phyloP scores from a whole-genome alignment of 1,284 basidiomycete species.

The Rhodotorula sp. region DNA sequence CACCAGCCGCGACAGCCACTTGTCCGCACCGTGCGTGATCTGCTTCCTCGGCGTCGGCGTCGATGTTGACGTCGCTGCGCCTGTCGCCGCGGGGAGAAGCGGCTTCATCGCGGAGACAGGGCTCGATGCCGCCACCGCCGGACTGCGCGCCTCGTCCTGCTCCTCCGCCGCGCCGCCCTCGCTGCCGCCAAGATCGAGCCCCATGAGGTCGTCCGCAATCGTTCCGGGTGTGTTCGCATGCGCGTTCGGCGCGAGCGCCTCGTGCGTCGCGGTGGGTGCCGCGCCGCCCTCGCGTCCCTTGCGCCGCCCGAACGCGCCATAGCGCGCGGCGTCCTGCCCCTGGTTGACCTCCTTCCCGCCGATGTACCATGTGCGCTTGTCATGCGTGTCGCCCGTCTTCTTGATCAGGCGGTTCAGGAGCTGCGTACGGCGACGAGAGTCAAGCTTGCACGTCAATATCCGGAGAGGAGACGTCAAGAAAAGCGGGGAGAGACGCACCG shows the following conservation, averaged over 20 bases:
- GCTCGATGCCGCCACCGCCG: slow-evolving; percentile 3
- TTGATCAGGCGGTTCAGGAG: slow-evolving; percentile 41
- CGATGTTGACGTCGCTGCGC: slow-evolving; percentile 14
- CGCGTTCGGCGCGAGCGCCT: neutral
- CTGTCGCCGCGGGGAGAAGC: slow-evolving; percentile 49
- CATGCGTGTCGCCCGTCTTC: slow-evolving; percentile 57
- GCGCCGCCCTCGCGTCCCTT: slow-evolving; percentile 32
- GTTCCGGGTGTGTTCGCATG: slow-evolving; percentile 9
- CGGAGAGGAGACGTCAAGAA: too few species aligned
- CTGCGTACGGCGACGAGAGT: neutral
- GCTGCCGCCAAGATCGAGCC: slow-evolving; percentile 65
- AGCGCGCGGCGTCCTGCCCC: slow-evolving; percentile 65
- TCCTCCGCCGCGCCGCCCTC: neutral
- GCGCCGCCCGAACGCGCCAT: slow-evolving; percentile 55
- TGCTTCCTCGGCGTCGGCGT: slow-evolving; percentile 33
- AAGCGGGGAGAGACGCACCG: slow-evolving; percentile 56
- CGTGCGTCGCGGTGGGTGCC: slow-evolving; percentile 7
- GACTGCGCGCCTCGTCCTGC: neutral
- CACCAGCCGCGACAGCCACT: slow-evolving; percentile 82
- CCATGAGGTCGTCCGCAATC: slow-evolving; percentile 66
- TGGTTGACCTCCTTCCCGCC: slow-evolving; percentile 89
- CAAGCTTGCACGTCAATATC: too few species aligned
- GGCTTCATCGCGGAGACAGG: slow-evolving; percentile 21
- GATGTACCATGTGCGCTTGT: slow-evolving; percentile 93
- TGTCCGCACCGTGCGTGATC: slow-evolving; percentile 53